Evolutionary conservation across 345 rosid species (phyloP), one percentile per base, ranked within the genome.

Genomic region (Rubroshorea leprosula): DNA sequence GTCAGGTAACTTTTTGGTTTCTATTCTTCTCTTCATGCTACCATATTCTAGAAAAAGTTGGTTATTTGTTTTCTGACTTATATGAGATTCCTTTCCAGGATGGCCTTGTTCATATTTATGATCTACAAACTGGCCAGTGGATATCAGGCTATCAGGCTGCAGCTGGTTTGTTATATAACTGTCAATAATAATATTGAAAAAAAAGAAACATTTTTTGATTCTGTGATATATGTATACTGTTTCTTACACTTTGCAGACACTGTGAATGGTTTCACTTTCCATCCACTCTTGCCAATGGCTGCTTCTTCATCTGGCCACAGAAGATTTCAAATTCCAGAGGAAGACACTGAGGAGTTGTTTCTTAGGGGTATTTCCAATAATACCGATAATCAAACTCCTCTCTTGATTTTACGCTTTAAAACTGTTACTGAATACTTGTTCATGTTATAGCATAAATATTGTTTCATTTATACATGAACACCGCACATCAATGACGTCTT

Each of bases 221-320:
- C 25, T 57, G 62, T 41, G 67, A 56, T 23, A 19, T 19, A 26
- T 63, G 23, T 63, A 57, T 44, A 57, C 49, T 12, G 23, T 44
- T 58, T 14, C 16, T 25, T 58, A 16, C 41, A 21, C 46, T 2
- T 17, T 63, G 61, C 80, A 93, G 99, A 93, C 70, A 93, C 99
- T 0, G 84, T 89, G 26, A 87, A 81, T 64, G 85, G 90, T 44
- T 83, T 93, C 64, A 65, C 93, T 55, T 92, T 89, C 78, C 98
- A 92, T 58, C 98, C 98, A 2, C 83, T 71, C 58, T 79, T 89
- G 66, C 95, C 97, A 54, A 79, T 87, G 92, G 97, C 99, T 54
- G 88, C 87, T 63, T 74, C 97, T 53, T 82, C 99, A 19, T 93
- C 99, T 4, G 99, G 99, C 25, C 97, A 93, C 63, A 76, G 99